A percentile compares a stretch with the other conserved stretches of the same genome.
Evolutionary conservation across 805 yeast genomes (phyloP).

Genomic region (Schwanniomyces occidentalis): DNA sequence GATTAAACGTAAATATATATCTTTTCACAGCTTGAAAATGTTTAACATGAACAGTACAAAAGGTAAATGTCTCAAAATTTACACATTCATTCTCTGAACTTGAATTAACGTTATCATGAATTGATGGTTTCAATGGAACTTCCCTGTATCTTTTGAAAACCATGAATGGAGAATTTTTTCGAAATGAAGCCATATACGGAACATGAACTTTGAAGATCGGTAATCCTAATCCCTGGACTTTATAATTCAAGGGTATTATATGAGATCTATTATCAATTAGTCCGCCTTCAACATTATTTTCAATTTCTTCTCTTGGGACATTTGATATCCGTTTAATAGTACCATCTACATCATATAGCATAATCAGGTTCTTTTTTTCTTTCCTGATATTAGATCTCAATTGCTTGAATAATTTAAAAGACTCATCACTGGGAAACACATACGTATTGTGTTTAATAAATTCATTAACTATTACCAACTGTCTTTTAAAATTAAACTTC

Average conservation of each 20-base stretch:
- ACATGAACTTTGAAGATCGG: conserved; percentile 36
- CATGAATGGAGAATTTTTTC: conserved; percentile 36
- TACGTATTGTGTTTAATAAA: conserved; percentile 27
- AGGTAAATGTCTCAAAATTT: conserved; percentile 34
- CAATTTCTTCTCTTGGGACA: conserved; percentile 1
- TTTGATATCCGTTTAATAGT: conserved; percentile 14
- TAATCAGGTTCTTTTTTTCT: conserved; percentile 19
- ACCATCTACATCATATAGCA: conserved; percentile 20
- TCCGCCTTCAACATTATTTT: not conserved
- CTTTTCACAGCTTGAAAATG: conserved; percentile 26
- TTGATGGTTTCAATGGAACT: conserved; percentile 22
- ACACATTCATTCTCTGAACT: conserved; percentile 8
- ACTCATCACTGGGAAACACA: conserved; percentile 30
- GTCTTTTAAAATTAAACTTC: conserved; percentile 28
- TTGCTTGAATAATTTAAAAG: conserved; percentile 29
- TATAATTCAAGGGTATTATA: conserved; percentile 32
- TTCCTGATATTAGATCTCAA: conserved; percentile 22
- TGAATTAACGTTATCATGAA: conserved; percentile 9
- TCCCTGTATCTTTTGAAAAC: conserved; percentile 33
- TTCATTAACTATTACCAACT: conserved; percentile 31
- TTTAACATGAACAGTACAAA: conserved; percentile 34
- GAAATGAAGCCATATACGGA: conserved; percentile 37
- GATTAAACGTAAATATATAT: conserved; percentile 27
- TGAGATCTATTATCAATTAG: conserved; percentile 30
- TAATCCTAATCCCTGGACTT: conserved; percentile 32